Conservation (phyloP, 2,329 filamentous ascomycete genomes). For the Diaporthe vaccinii region DNA sequence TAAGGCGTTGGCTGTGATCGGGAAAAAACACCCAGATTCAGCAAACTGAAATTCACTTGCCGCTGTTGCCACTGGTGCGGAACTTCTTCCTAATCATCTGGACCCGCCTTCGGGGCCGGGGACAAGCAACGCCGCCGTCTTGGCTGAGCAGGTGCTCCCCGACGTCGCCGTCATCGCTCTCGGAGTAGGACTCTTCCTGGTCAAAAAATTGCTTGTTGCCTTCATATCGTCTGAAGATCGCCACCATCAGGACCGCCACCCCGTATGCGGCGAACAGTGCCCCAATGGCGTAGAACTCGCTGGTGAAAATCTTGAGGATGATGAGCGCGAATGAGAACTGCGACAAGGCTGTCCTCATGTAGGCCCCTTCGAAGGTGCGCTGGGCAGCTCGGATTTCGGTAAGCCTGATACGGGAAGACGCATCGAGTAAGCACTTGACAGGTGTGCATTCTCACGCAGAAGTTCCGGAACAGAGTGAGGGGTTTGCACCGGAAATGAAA, state of each 20-base stretch:
- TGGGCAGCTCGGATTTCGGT: constrained; percentile 96
- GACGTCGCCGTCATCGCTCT: constrained; percentile 46
- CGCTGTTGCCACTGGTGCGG: constrained; percentile 73
- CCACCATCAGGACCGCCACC: constrained; percentile 84
- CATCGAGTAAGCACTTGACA: constrained; percentile 34
- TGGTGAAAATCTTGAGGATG: constrained; percentile 95
- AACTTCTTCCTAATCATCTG: constrained; percentile 67
- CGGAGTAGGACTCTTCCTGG: constrained; percentile 56
- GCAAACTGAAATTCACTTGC: not conserved
- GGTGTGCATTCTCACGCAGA: constrained; percentile 8
- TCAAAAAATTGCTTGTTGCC: constrained; percentile 95
- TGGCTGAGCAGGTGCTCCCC: constrained; percentile 14
- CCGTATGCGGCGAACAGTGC: constrained; percentile 95
- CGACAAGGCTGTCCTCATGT: constrained; percentile 92
- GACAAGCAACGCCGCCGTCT: constrained; percentile 38
- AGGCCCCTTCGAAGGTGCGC: constrained; percentile 96
- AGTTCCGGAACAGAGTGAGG: not conserved
- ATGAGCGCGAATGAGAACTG: constrained; percentile 97
- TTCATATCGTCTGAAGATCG: constrained; percentile 88
- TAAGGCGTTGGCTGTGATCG: not conserved
- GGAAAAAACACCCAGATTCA: not conserved
- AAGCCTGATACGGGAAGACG: constrained; percentile 63
- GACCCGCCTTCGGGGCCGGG: constrained; percentile 48
- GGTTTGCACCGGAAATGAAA: constrained; percentile 3
- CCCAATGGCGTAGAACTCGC: constrained; percentile 97